Evolutionary conservation across 2,329 filamentous ascomycete species (phyloP).

Genomic region (Rhinocladiella similis): DNA sequence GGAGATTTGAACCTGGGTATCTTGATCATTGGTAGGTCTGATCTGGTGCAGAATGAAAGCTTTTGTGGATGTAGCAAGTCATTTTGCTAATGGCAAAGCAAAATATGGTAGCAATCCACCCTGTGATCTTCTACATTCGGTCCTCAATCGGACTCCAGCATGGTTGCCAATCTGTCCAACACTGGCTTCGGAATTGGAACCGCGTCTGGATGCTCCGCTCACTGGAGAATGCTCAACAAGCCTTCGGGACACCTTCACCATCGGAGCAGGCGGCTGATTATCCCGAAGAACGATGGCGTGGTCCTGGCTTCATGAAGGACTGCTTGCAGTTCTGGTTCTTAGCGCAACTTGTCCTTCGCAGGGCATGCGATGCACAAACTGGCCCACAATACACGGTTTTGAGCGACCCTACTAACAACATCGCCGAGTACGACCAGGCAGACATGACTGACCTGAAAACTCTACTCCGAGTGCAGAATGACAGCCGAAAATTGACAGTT

Average conservation of each 20-base stretch:
- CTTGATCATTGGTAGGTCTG: background rate
- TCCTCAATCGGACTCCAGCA: background rate
- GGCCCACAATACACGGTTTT: background rate
- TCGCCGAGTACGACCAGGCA: constrained; percentile 1
- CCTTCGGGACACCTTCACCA: constrained; percentile 1
- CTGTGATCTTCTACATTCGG: constrained; percentile 1
- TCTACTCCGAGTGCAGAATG: background rate
- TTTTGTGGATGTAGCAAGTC: background rate
- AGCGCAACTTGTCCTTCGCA: background rate
- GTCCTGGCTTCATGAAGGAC: constrained; percentile 10
- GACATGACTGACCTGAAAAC: background rate
- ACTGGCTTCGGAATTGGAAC: constrained; percentile 2
- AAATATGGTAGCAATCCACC: background rate
- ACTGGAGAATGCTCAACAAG: background rate
- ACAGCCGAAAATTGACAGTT: too few relatives aligned
- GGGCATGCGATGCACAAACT: background rate
- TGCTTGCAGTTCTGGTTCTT: constrained; percentile 3
- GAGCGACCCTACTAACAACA: background rate
- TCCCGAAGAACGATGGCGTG: background rate
- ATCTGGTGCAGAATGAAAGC: background rate
- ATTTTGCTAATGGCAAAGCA: background rate
- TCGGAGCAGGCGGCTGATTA: background rate
- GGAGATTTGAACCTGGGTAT: constrained; percentile 7
- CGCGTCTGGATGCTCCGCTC: background rate
- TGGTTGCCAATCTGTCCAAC: background rate